phyloP scores from a whole-genome alignment of 257 asterid species.

The Lantana camara region DNA sequence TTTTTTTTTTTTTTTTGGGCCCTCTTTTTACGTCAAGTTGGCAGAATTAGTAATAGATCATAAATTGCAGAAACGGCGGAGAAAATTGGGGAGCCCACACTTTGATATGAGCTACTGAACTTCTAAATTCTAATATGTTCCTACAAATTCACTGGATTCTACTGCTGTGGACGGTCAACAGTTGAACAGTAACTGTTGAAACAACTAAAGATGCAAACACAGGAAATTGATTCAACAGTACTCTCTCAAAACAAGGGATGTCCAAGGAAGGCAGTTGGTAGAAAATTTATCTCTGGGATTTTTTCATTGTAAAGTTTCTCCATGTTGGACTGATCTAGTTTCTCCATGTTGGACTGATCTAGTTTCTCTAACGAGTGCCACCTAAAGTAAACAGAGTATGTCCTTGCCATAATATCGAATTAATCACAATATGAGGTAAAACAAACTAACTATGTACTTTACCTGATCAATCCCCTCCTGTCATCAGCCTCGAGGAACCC shows the following conservation, averaged over 20 bases:
- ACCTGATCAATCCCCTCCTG: constrained; percentile 81
- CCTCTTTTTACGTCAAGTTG: too few species aligned
- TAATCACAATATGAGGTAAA: constrained; percentile 15
- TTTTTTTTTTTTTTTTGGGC: too few species aligned
- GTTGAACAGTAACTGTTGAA: neutral
- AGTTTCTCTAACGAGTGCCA: neutral
- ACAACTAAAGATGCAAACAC: neutral
- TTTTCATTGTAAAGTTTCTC: neutral
- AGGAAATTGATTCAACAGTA: neutral
- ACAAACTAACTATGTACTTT: constrained; percentile 25
- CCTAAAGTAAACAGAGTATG: neutral
- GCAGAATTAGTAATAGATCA: neutral
- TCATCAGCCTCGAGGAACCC: constrained; percentile 64
- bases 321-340: neutral
- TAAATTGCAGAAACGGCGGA: neutral
- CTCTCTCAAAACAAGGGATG: neutral
- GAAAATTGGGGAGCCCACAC: neutral
- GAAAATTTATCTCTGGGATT: neutral
- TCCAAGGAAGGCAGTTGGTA: neutral
- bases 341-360: too few species aligned
- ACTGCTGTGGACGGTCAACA: neutral
- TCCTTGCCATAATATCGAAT: neutral
- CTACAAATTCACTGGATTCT: constrained; percentile 2
- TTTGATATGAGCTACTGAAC: neutral
- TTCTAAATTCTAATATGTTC: neutral